Percentiles rank a stretch among this genome's conserved stretches.
phyloP scores from a whole-genome alignment of 1,139 yeast species.

The Nadsonia commutata region DNA sequence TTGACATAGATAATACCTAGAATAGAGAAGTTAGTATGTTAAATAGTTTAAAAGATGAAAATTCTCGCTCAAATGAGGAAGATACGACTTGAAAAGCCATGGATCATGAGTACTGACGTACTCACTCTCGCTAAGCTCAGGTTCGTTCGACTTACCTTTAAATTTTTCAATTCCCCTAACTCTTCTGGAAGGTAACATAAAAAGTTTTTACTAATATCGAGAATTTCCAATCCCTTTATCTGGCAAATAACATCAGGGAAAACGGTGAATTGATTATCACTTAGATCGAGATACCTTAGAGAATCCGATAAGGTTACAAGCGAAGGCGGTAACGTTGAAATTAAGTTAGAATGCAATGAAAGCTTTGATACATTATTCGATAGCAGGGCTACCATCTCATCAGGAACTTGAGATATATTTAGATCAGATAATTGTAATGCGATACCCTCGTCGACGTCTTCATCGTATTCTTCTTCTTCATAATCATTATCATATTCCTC shows the following conservation, averaged over 20 bases:
- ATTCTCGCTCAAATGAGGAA: too few species aligned
- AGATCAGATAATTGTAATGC: conserved; percentile 21
- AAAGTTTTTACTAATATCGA: conserved; percentile 52
- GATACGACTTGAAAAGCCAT: too few species aligned
- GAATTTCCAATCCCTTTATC: conserved; percentile 39
- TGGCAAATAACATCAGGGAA: conserved; percentile 35
- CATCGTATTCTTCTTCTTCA: conserved; percentile 5
- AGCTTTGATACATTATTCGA: conserved; percentile 35
- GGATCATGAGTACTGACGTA: too few species aligned
- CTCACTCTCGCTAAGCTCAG: too few species aligned
- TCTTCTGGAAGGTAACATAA: conserved; percentile 31
- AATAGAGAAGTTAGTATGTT: conserved; percentile 22
- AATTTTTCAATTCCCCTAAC: conserved; percentile 25
- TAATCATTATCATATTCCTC: conserved; percentile 6
- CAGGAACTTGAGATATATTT: conserved; percentile 22
- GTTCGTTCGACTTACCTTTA: conserved; percentile 9
- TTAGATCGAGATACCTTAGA: conserved; percentile 51
- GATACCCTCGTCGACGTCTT: conserved; percentile 9
- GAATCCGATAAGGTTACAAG: conserved; percentile 29
- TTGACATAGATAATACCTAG: conserved; percentile 47
- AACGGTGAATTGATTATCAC: conserved; percentile 38
- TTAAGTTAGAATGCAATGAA: conserved; percentile 37
- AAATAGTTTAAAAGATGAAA: too few species aligned
- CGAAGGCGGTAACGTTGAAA: conserved; percentile 34
- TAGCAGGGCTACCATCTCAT: conserved; percentile 28